These are phyloP conservation scores for Phytophthora multivora DNA, from an alignment of 352 stramenopile species.

Conservation along the genomic window DNA sequence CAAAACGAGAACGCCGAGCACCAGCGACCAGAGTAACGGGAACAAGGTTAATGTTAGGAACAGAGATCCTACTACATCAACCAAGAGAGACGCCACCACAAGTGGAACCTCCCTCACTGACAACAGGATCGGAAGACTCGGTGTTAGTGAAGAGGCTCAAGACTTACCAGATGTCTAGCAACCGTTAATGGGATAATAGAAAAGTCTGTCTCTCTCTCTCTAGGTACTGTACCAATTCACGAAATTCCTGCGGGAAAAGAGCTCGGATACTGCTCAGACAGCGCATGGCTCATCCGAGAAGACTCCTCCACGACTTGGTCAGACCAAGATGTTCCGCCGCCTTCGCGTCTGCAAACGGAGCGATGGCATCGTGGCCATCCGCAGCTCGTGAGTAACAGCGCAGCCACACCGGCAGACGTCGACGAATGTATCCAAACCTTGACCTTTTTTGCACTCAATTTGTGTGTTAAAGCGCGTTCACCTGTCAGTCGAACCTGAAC, in stretches of 20 bases:
- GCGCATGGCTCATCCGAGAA: background rate
- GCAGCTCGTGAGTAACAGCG: conserved; percentile 20
- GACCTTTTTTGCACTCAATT: conserved; percentile 14
- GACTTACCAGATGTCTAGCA: too few relatives aligned
- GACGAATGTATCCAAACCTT: conserved; percentile 24
- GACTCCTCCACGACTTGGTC: background rate
- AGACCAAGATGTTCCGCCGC: conserved; percentile 4
- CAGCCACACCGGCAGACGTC: conserved; percentile 13
- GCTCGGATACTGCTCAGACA: conserved; percentile 1
- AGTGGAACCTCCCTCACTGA: too few relatives aligned
- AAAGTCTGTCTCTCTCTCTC: too few relatives aligned
- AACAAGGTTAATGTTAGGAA: too few relatives aligned
- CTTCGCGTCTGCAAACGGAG: background rate
- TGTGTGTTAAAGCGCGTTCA: conserved; percentile 9
- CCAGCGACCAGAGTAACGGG: too few relatives aligned
- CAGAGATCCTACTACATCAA: too few relatives aligned
- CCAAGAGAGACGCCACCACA: too few relatives aligned
- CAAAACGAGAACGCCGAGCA: too few relatives aligned
- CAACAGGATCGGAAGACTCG: too few relatives aligned
- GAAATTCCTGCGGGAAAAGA: background rate
- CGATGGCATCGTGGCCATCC: conserved; percentile 15
- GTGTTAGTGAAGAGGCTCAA: too few relatives aligned
- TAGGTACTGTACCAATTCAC: background rate
- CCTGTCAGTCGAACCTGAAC: conserved; percentile 10
- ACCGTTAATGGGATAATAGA: too few relatives aligned